Evolutionary conservation across 805 yeast species (phyloP).

Genomic region (Grigorovia transvaalensis): DNA sequence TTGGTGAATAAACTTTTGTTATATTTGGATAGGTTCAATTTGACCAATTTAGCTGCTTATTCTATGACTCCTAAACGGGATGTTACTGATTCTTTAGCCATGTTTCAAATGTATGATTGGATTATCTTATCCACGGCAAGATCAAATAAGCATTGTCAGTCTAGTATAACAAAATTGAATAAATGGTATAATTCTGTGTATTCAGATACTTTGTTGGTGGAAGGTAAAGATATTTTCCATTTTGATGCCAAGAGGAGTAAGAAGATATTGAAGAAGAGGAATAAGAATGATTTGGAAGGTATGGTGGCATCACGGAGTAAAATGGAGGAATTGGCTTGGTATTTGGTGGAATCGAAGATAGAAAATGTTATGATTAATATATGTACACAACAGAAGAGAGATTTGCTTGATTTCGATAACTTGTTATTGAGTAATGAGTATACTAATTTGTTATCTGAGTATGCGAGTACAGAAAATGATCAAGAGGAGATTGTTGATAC

Average conservation of each 20-base stretch:
- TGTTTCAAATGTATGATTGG: constrained; percentile 30
- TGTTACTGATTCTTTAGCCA: background rate
- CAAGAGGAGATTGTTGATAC: too few species aligned
- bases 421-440: constrained; percentile 39
- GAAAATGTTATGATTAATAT: constrained; percentile 63
- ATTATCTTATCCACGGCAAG: constrained; percentile 68
- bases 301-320: constrained; percentile 27
- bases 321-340: constrained; percentile 66
- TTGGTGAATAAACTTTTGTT: constrained; percentile 29
- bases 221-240: constrained; percentile 40
- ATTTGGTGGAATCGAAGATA: constrained; percentile 57
- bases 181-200: constrained; percentile 45
- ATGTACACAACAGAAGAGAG: constrained; percentile 59
- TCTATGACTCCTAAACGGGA: background rate
- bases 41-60: background rate
- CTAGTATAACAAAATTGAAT: constrained; percentile 53
- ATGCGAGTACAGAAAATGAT: constrained; percentile 12
- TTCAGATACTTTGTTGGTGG: constrained; percentile 41
- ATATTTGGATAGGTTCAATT: constrained; percentile 32
- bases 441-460: constrained; percentile 21
- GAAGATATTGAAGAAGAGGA: constrained; percentile 42
- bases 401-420: constrained; percentile 57
- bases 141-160: constrained; percentile 62
- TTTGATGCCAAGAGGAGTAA: constrained; percentile 44
- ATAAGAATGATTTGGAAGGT: constrained; percentile 38